Evolutionary conservation across 441 rosid species (phyloP), one percentile per base, ranked within the genome.

Genomic region (Pelargonium cotyledonis): DNA sequence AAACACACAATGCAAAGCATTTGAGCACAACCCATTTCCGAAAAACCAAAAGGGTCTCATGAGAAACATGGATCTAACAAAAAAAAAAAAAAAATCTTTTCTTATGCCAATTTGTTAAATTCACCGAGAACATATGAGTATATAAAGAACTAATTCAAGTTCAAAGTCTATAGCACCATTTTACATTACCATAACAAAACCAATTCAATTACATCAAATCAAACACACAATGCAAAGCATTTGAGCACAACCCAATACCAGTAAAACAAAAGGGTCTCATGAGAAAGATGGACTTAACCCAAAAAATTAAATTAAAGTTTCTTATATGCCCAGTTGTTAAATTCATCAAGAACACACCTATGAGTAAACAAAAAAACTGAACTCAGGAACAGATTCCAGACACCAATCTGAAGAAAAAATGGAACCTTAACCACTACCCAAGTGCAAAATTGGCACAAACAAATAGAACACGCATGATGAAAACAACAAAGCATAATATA

Each of bases 51-150:
- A 3, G 16, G 21, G 41, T 12, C 41, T 35, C 44, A 73, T 19
- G 67, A 38, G 53, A 60, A 70, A 31, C 31, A 76, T 71, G 75
- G 79, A 80, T 66, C 41, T 68, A 66, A 31, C 38, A 31, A 38
- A 38, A 15, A 14, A 14, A 51, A 51, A 51, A 38, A 38, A 15
- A 14, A 14, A 51, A 51, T 15, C 1, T 38, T 38, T 38, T 2
- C 6, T 38, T 0, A 38, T 38, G 41, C 0, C 41, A 5, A 38
- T 5, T 38, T 51, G 16, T 15, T 51, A 51, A 51, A 16, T 15
- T 51, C 58, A 51, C 16, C 58, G 7, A 4, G 58, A 51, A 31
- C 41, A 38, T 38, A 38, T 38, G 41, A 38, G 41, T 38, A 38
- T 38, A 38, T 38, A 38, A 38, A 38, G 41, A 38, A 40, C 43